Evolutionary conservation across 2,329 filamentous ascomycete genomes (phyloP), one percentile per base, ranked within the genome.

Genomic region (Hypoxylon rubiginosum): DNA sequence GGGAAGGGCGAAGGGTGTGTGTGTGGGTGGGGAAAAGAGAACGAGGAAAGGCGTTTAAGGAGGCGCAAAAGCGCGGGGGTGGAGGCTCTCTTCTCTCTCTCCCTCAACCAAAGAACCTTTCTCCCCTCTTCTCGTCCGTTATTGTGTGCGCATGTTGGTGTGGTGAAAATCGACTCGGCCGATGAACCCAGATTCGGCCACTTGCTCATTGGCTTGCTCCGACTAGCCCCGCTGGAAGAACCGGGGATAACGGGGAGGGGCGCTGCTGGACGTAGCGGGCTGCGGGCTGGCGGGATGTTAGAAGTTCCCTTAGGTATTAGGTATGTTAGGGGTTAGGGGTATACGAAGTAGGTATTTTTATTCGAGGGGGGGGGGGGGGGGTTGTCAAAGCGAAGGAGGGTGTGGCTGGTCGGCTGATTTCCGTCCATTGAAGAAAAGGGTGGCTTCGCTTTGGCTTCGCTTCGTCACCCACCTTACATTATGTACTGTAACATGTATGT

Each of bases 341-440:
- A n/a, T n/a, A n/a, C n/a, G n/a, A n/a, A n/a, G n/a, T 24, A 24
- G 21, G 21, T 24, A 2, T 2, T 24, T 4, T 24, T 24, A 4
- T 24, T 24, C 21, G 21, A 24, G 21, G 21, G 21, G 15, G 10
- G 34, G 34, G 21, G 4, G 21, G 21, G 21, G 15, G 10, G 34
- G 34, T 5, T 39, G 34, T 32, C 30, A 24, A 24, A 24, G 21
- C 21, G 21, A 24, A 24, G 30, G 10, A 7, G 41, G 17, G 41
- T 46, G 43, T 46, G 43, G 43, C 43, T 43, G 17, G 19, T 46
- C 21, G 19, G 15, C 36, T 46, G 43, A 13, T 46, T 46, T 21
- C 21, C 21, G 43, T 46, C 21, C 24, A 26, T 15, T 49, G 24
- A 24, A 30, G 19, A 15, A 13, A 26, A 26, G 21, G 43, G 43